Evolutionary conservation across 2,329 filamentous ascomycete genomes (phyloP), one percentile per base, ranked within the genome.

Genomic region (Exophiala sp.): DNA sequence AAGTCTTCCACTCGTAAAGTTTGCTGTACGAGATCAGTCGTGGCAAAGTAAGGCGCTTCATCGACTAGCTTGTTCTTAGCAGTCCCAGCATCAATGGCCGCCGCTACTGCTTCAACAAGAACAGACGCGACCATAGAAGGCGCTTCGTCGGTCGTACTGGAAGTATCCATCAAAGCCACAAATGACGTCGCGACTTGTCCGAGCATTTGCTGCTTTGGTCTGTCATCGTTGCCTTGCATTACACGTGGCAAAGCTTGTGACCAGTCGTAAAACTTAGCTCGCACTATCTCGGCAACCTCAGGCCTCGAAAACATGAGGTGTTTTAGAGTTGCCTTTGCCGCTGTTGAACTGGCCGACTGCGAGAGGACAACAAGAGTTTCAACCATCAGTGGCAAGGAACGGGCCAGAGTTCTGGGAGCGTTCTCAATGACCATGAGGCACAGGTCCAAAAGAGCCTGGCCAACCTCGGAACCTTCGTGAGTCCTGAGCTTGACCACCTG

Each of bases 151-250:
- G 86, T 87, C 51, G 85, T 81, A 20, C 86, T 76, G 3, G 83
- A 80, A 14, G 89, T 75, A 3, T 79, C 75, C 14, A 79, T 80
- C 16, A 94, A 73, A 6, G 92, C 69, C 29, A 81, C 77, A 48
- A 89, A 84, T 0, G 88, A 85, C 44, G 85, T 86, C 11, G 86
- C 82, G n/a, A 99, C 79, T 58, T 92, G 89, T 24, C 80, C 79
- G 21, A 97, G 80, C 1, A 86, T 84, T 51, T 81, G 79, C 57
- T 84, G 79, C 68, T 95, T 95, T 24, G 80, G 76, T n/a, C 78
- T 78, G 62, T 96, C 90, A 63, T 97, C 91, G 61, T 85, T 87
- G 7, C 85, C 83, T 67, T 92, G 89, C 84, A 96, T 91, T 11
- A 89, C 72, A 12, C 91, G 82, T 4, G 92, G 86, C 14, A 99